These are phyloP conservation scores for Pseudopithomyces chartarum DNA, from an alignment of 2,329 filamentous ascomycete species.

Conservation along the genomic window DNA sequence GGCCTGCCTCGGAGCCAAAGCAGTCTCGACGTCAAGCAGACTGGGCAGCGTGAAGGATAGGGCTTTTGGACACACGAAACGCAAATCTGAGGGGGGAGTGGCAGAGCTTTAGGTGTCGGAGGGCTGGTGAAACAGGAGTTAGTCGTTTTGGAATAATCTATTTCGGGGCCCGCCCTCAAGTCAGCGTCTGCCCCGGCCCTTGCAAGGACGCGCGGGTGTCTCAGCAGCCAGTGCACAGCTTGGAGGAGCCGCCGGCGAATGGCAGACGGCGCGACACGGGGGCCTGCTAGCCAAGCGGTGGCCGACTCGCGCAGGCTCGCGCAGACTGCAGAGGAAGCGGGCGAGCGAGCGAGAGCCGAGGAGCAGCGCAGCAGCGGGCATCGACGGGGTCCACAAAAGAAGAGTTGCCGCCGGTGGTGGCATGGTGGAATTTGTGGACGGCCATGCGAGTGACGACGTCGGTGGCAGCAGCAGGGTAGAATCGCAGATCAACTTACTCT, in stretches of 20 bases:
- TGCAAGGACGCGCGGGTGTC: conserved; percentile 23
- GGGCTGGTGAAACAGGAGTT: conserved; percentile 47
- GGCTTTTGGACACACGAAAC: conserved; percentile 46
- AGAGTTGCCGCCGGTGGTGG: too few relatives aligned
- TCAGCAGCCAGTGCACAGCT: conserved; percentile 26
- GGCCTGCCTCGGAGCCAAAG: conserved; percentile 43
- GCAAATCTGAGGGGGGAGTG: conserved; percentile 44
- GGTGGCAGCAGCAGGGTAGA: too few relatives aligned
- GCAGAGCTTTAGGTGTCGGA: conserved; percentile 47
- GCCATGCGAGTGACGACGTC: too few relatives aligned
- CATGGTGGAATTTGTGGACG: too few relatives aligned
- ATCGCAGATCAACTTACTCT: too few relatives aligned
- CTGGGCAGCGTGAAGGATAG: conserved; percentile 36
- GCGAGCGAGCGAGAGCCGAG: background rate
- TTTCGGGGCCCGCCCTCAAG: conserved; percentile 31
- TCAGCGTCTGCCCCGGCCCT: conserved; percentile 25
- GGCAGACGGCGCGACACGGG: conserved; percentile 26
- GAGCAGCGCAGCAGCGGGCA: background rate
- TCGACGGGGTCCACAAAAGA: background rate
- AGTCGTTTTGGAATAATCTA: conserved; percentile 45
- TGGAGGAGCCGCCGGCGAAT: conserved; percentile 16
- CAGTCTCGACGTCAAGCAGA: conserved; percentile 43
- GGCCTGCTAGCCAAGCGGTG: conserved; percentile 11
- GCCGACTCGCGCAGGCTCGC: conserved; percentile 14
- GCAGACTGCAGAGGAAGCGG: background rate